A percentile compares a stretch with the other conserved stretches of the same genome.
These are phyloP conservation scores for Lupinus albus DNA, from an alignment of 306 rosid genomes.

Conservation along the genomic window DNA sequence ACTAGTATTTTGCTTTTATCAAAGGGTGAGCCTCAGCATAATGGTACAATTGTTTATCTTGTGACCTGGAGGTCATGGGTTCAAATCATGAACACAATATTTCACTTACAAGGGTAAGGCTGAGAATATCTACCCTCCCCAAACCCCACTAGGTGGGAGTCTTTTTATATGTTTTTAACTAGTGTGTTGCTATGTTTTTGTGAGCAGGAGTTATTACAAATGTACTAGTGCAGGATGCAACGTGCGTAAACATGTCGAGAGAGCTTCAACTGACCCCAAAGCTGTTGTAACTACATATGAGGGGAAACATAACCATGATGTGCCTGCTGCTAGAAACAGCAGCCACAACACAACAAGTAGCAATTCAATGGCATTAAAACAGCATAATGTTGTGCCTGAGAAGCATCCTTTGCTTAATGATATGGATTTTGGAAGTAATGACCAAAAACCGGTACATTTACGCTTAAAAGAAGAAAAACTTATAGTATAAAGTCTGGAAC, in stretches of 20 bases:
- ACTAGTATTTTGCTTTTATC: constrained; percentile 34
- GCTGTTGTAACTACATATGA: constrained; percentile 92
- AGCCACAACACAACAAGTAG: constrained; percentile 72
- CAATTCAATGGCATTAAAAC: constrained; percentile 56
- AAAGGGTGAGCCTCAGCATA: no score
- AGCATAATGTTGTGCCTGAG: constrained; percentile 47
- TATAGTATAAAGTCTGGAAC: constrained; percentile 44
- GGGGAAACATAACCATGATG: constrained; percentile 89
- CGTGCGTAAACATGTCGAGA: constrained; percentile 95
- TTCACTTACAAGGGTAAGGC: no score
- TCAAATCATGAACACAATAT: no score
- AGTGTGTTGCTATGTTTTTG: constrained; percentile 32
- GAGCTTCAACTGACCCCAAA: constrained; percentile 87
- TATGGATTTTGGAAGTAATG: constrained; percentile 60
- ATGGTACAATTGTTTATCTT: no score
- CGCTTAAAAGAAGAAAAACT: constrained; percentile 79
- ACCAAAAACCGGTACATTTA: constrained; percentile 66
- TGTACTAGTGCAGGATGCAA: constrained; percentile 89
- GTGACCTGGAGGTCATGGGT: no score
- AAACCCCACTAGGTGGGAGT: no score
- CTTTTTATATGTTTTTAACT: no score
- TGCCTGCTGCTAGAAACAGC: constrained; percentile 91
- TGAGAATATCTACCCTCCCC: no score
- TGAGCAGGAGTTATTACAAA: constrained; percentile 92
- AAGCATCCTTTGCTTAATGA: constrained; percentile 64